Evolutionary conservation across 2,329 filamentous ascomycete genomes (phyloP).

Genomic region (Cylindrodendrum hubeiense): DNA sequence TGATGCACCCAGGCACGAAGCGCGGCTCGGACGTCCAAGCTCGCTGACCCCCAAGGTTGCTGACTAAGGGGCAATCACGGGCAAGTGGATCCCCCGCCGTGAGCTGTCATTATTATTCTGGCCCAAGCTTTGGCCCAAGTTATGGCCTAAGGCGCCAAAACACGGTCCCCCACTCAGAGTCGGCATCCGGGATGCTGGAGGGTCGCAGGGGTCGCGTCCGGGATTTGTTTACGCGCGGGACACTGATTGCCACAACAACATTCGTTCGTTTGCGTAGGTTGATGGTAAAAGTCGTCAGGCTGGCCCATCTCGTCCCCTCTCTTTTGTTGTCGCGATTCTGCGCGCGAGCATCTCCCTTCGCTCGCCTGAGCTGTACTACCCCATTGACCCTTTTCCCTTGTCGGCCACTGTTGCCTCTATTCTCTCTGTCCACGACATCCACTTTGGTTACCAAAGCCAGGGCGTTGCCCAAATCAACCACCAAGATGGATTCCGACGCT

Average conservation of each 20-base stretch:
- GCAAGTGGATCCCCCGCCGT: conserved; percentile 3
- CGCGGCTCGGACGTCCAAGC: background rate
- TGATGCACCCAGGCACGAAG: background rate
- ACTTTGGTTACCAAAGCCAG: conserved; percentile 32
- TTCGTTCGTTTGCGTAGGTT: conserved; percentile 34
- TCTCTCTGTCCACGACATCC: conserved; percentile 32
- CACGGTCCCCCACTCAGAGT: conserved; percentile 38
- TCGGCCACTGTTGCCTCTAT: conserved; percentile 35
- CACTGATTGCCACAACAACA: conserved; percentile 46
- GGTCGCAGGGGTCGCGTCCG: conserved; percentile 38
- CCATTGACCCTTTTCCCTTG: conserved; percentile 33
- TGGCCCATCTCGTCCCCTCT: conserved; percentile 41
- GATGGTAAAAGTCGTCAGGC: conserved; percentile 38
- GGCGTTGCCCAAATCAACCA: conserved; percentile 29
- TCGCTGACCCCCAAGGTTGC: background rate
- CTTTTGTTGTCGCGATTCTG: conserved; percentile 42
- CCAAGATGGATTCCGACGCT: conserved; percentile 67
- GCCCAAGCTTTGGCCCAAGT: no score
- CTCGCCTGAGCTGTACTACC: conserved; percentile 32
- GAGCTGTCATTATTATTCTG: conserved; percentile 31
- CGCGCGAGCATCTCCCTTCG: conserved; percentile 37
- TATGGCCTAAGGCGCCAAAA: conserved; percentile 40
- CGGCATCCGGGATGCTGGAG: conserved; percentile 7
- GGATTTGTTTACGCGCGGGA: conserved; percentile 48
- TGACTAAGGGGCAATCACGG: background rate